Base-by-base conservation (phyloP, 2,329 filamentous ascomycete species). In the Fusarium domesticum region DNA sequence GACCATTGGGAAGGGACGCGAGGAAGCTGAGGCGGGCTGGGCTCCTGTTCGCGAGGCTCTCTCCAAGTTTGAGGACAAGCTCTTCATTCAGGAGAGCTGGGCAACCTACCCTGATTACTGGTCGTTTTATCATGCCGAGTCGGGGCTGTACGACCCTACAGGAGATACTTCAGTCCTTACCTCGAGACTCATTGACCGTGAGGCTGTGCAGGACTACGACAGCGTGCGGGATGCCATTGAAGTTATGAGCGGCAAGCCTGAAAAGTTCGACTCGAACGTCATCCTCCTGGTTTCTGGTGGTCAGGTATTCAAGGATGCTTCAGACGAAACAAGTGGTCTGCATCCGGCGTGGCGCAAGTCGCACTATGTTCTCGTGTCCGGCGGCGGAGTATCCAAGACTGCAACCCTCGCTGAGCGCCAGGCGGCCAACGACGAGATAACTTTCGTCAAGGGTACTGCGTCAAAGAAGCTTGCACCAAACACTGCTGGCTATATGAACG, bases 51-150 rank as follows among this genome's bases (percentile, higher is more conserved):
- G 50, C 3, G 34, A 36, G 16, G 42, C 37, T 2, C 3, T 53
- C 16, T 18, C 39, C 1, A 47, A 39, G 18, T 53, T 35, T 18
- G 18, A 53, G 12, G 42, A 39, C 0, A 53, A 50, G 28, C 50
- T 53, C 2, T 50, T 15, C 3, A 50, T 53, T 4, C 37, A 50
- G 14, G 50, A 53, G 20, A 53, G 14, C 14, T 53, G 50, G 50
- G 18, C 37, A 0, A 53, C 42, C 1, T 53, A 53, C 7, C 10
- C 50, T 0, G 46, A 53, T 15, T 53, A 53, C 18, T 53, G 50
- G 50, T 53, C 50, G 0, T 53, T 53, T 10, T 53, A 53, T 2
- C 14, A 44, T 1, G 28, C 46, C 0, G 50, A 53, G 6, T 53
- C 50, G 4, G 50, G 50, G 0, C 4, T 53, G 1, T 47, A 53